Evolutionary conservation across 495 filamentous ascomycete species (phyloP), one percentile per base, ranked within the genome.

Genomic region (Xylaria grammica): DNA sequence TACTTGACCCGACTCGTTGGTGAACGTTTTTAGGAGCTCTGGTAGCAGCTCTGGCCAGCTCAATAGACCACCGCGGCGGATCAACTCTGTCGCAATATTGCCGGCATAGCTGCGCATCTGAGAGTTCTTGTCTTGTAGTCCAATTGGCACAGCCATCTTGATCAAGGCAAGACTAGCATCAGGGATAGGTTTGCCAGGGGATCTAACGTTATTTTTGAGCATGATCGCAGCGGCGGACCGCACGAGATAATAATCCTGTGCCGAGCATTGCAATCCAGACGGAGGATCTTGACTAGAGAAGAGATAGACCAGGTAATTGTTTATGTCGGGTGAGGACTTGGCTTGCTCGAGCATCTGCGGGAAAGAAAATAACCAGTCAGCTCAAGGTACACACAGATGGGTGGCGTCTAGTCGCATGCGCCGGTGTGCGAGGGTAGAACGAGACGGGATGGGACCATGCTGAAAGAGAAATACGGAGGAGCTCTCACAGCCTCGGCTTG

Each of bases 231-330:
- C 94, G 15, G 94, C 91, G 58, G 90, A 90, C 55, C 96, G 87
- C 57, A 97, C 89, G 34, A 90, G 74, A 71, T 89, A 86, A 76
- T 89, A 95, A 60, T 90, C 79, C 27, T 80, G 70, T 46, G 73
- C 44, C 67, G 80, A 74, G 69, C 90, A 84, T 26, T 81, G 81
- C 51, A 94, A 70, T 1, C 78, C 81, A 11, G 82, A 67, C 17
- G 90, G 87, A 36, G 84, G 78, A 61, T 87, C 82, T 60, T 86
- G 76, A 56, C 87, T 92, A 52, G 89, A 91, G 75, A 96, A 90
- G 20, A 99, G 84, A 73, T 93, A 97, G 53, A 92, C 90, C 51
- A 99, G 86, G 74, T 99, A 99, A 77, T 97, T 97, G 78, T 94
- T 91, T 82, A 97, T 92, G 75, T 97, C 94, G 9, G 94, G 94